phyloP scores from a whole-genome alignment of 108 stramenopile genomes.

The Nitzschia inconspicua region DNA sequence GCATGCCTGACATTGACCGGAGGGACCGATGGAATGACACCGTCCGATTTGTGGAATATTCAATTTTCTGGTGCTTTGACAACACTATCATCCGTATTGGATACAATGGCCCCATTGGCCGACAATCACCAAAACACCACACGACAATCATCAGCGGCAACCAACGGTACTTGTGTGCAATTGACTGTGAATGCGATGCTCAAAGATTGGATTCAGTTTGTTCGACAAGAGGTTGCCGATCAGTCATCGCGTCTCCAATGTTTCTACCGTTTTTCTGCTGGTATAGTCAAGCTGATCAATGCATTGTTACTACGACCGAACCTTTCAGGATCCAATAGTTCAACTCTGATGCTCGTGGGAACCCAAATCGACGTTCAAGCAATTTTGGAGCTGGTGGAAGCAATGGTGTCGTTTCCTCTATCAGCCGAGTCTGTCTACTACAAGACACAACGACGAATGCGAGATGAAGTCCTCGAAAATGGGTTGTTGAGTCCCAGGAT shows the following conservation, averaged over 20 bases:
- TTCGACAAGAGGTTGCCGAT: constrained; percentile 15
- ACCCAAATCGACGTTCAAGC: constrained; percentile 13
- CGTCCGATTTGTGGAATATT: constrained; percentile 29
- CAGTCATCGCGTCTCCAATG: constrained; percentile 3
- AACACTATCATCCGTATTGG: constrained; percentile 6
- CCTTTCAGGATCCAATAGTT: background rate
- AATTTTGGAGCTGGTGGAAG: constrained; percentile 31
- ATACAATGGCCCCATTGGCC: constrained; percentile 27
- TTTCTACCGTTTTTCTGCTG: constrained; percentile 20
- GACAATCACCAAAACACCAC: background rate
- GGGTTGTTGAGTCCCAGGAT: constrained; percentile 38
- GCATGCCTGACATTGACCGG: constrained; percentile 31
- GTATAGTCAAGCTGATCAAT: constrained; percentile 7
- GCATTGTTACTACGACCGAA: constrained; percentile 10
- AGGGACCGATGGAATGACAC: constrained; percentile 20
- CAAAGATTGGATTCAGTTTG: constrained; percentile 16
- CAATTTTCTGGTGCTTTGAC: constrained; percentile 1
- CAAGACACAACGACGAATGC: constrained; percentile 45
- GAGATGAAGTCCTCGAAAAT: constrained; percentile 32
- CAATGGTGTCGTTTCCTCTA: constrained; percentile 39
- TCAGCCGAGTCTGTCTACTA: constrained; percentile 41
- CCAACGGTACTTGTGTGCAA: constrained; percentile 2
- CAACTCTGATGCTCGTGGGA: constrained; percentile 1
- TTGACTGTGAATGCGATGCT: background rate
- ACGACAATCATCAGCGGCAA: background rate